phyloP scores from a whole-genome alignment of 495 filamentous ascomycete genomes.

The Amphirosellinia nigrospora region DNA sequence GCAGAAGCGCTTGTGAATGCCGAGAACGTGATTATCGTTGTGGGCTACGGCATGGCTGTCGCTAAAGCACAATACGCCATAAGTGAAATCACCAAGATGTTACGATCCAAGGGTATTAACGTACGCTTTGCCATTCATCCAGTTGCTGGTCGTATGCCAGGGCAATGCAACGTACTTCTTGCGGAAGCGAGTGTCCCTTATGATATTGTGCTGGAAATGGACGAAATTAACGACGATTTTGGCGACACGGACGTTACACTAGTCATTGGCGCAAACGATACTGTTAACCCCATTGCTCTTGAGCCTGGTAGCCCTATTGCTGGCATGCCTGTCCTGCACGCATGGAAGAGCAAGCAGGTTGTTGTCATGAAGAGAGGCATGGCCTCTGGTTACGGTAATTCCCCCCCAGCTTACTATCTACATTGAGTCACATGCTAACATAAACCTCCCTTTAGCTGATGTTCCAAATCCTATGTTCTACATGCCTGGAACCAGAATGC shows the following conservation, averaged over 20 bases:
- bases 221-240: slow-evolving; percentile 91
- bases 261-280: slow-evolving; percentile 86
- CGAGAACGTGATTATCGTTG: slow-evolving; percentile 80
- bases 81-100: slow-evolving; percentile 73
- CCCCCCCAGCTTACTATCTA: neutral
- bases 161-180: slow-evolving; percentile 83
- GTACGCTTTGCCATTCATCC: slow-evolving; percentile 88
- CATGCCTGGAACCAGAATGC: slow-evolving; percentile 81
- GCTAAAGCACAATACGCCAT: slow-evolving; percentile 88
- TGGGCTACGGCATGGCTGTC: slow-evolving; percentile 88
- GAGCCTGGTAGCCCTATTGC: slow-evolving; percentile 80
- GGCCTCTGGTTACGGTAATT: slow-evolving; percentile 78
- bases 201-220: slow-evolving; percentile 87
- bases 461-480: slow-evolving; percentile 89
- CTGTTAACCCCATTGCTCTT: slow-evolving; percentile 82
- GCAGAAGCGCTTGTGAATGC: slow-evolving; percentile 71
- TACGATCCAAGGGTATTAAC: slow-evolving; percentile 71
- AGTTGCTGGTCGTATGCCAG: slow-evolving; percentile 83
- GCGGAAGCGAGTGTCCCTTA: slow-evolving; percentile 84
- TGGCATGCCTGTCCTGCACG: slow-evolving; percentile 84
- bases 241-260: slow-evolving; percentile 80
- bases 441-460: slow-evolving; percentile 59
- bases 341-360: slow-evolving; percentile 89
- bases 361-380: slow-evolving; percentile 86
- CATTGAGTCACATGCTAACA: neutral